Percentiles rank a stretch among this genome's conserved stretches.
Conservation (phyloP, 2,329 filamentous ascomycete genomes). For the Fusarium sp. region DNA sequence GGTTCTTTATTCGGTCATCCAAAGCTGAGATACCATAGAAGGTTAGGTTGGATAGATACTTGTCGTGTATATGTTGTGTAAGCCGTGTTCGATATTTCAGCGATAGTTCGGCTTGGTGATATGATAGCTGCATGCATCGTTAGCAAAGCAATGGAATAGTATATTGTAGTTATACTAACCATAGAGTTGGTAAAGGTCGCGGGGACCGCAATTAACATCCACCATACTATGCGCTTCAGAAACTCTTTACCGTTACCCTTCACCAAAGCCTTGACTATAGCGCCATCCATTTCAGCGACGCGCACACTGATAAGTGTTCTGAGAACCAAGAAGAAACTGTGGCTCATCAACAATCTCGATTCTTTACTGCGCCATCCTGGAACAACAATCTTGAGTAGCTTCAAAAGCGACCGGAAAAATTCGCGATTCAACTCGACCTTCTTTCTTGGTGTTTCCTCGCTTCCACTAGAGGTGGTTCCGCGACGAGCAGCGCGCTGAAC, state of each 20-base stretch:
- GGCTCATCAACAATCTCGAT: conserved; percentile 84
- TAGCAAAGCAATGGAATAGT: conserved; percentile 3
- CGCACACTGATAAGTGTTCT: conserved; percentile 93
- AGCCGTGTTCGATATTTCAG: conserved; percentile 92
- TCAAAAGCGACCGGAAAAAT: conserved; percentile 77
- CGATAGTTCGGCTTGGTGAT: conserved; percentile 94
- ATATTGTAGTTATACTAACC: conserved; percentile 63
- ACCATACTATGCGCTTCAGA: conserved; percentile 88
- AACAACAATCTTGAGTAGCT: conserved; percentile 85
- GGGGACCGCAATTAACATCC: conserved; percentile 97
- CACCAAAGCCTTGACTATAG: conserved; percentile 90
- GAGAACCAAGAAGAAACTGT: conserved; percentile 91
- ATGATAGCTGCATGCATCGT: conserved; percentile 75
- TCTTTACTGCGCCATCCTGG: conserved; percentile 93
- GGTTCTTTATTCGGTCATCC: conserved; percentile 98
- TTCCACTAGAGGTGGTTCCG: conserved; percentile 60
- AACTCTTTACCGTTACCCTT: conserved; percentile 93
- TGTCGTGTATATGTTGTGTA: conserved; percentile 94
- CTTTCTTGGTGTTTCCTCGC: conserved; percentile 65
- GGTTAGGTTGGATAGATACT: conserved; percentile 96
- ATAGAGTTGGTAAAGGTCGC: conserved; percentile 99
- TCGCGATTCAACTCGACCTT: conserved; percentile 94
- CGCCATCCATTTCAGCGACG: conserved; percentile 94
- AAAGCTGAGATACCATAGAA: conserved; percentile 96
- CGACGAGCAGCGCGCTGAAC: conserved; percentile 61